Conservation (phyloP, 2,329 filamentous ascomycete species). For the Verticillium dahliae region DNA sequence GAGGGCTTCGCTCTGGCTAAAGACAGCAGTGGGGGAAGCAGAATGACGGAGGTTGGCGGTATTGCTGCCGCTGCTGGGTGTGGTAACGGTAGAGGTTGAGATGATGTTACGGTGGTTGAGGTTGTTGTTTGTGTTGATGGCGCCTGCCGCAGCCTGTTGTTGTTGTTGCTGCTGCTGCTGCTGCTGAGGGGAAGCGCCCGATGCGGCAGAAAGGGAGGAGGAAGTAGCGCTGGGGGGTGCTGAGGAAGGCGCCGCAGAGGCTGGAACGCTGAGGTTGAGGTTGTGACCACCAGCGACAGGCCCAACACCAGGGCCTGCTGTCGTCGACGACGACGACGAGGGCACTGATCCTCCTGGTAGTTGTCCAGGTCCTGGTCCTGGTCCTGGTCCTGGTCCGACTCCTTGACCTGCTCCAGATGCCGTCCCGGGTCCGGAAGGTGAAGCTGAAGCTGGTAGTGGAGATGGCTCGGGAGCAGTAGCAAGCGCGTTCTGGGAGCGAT, state of each 20-base stretch:
- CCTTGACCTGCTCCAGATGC: conserved; percentile 9
- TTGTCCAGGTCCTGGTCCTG: conserved; percentile 1
- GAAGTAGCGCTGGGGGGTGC: conserved; percentile 3
- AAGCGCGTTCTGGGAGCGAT: conserved; percentile 50
- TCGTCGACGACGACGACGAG: not conserved
- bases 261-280: conserved; percentile 1
- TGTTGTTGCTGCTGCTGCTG: not conserved
- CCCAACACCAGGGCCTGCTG: not conserved
- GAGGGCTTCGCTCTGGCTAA: conserved; percentile 43
- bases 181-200: not conserved
- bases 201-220: not conserved
- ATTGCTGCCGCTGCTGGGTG: conserved; percentile 17
- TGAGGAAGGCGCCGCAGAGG: conserved; percentile 9
- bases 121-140: conserved; percentile 9
- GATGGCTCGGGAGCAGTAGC: conserved; percentile 28
- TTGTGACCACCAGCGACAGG: not conserved
- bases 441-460: conserved; percentile 20
- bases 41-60: conserved; percentile 28
- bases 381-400: conserved; percentile 10
- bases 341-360: not conserved
- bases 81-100: conserved; percentile 11
- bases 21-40: conserved; percentile 38
- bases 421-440: conserved; percentile 12
- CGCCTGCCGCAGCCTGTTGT: not conserved
- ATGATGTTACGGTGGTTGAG: not conserved